Conservation (phyloP, 768 basidiomycete genomes). For the Pisolithus microcarpus region DNA sequence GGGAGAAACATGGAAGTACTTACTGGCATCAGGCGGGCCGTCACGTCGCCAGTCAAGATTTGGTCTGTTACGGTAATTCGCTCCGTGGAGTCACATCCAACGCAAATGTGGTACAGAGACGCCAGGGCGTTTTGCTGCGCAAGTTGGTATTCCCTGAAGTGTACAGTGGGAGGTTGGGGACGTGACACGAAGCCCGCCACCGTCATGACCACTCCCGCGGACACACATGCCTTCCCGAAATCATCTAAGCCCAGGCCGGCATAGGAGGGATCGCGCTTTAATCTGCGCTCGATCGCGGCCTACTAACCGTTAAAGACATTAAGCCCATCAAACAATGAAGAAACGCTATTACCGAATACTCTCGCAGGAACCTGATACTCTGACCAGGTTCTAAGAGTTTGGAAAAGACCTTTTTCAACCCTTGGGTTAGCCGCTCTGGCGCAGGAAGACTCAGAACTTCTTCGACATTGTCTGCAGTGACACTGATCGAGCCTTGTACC, state of each 20-base stretch:
- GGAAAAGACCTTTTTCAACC: constrained; percentile 17
- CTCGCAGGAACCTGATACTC: constrained; percentile 14
- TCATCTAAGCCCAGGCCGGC: constrained; percentile 1
- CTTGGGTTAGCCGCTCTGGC: constrained; percentile 5
- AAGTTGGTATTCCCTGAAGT: constrained; percentile 8
- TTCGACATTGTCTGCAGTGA: constrained; percentile 13
- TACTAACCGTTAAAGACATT: not conserved
- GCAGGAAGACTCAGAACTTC: constrained; percentile 10
- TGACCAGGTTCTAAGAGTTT: constrained; percentile 17
- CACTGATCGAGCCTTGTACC: constrained; percentile 4
- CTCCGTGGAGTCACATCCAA: constrained; percentile 13
- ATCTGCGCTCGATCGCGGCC: constrained; percentile 10
- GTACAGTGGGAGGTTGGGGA: constrained; percentile 7
- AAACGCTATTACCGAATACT: constrained; percentile 10
- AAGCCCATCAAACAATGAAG: not conserved
- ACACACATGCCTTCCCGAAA: constrained; percentile 18
- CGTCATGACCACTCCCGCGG: constrained; percentile 23
- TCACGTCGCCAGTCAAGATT: constrained; percentile 14
- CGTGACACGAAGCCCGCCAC: constrained; percentile 17
- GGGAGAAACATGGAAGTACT: not conserved
- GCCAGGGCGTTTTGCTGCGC: constrained; percentile 19
- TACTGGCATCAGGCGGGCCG: constrained; percentile 20
- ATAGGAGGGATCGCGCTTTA: not conserved
- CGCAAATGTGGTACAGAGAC: constrained; percentile 15
- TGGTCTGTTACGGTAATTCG: constrained; percentile 18